Conservation (phyloP, 257 asterid genomes). For the Galeopsis tetrahit region DNA sequence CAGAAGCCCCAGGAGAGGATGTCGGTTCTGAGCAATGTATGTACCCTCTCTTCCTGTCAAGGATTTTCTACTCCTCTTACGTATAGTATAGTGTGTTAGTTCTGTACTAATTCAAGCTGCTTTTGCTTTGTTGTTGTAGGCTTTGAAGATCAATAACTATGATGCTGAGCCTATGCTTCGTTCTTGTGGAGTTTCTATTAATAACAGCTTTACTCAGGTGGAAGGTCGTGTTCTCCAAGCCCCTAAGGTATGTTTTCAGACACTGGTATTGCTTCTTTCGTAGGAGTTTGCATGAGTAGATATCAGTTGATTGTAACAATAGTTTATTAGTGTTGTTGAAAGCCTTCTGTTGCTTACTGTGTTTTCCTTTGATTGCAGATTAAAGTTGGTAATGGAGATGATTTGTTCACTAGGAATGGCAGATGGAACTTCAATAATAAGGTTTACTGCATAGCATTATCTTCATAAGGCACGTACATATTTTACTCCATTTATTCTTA, state of each 20-base stretch:
- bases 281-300: too few relatives aligned
- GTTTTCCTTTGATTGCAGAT: constrained; percentile 51
- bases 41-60: constrained; percentile 25
- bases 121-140: constrained; percentile 47
- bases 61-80: not conserved
- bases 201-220: constrained; percentile 66
- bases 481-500: not conserved
- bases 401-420: constrained; percentile 74
- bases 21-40: constrained; percentile 66
- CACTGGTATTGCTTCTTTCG: not conserved
- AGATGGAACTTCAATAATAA: constrained; percentile 90
- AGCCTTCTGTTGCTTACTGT: constrained; percentile 18
- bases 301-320: too few relatives aligned
- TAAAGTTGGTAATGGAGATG: constrained; percentile 84
- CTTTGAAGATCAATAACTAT: constrained; percentile 74
- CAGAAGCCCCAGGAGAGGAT: constrained; percentile 92
- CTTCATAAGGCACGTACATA: not conserved
- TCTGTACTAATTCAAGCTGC: constrained; percentile 21
- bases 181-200: constrained; percentile 75
- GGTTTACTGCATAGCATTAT: constrained; percentile 44
- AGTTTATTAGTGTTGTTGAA: too few relatives aligned
- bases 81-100: not conserved
- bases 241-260: constrained; percentile 60
- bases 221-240: constrained; percentile 89
- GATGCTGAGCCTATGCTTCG: constrained; percentile 83